phyloP scores from a whole-genome alignment of 2,329 filamentous ascomycete species.

The Chaetomium strumarium region DNA sequence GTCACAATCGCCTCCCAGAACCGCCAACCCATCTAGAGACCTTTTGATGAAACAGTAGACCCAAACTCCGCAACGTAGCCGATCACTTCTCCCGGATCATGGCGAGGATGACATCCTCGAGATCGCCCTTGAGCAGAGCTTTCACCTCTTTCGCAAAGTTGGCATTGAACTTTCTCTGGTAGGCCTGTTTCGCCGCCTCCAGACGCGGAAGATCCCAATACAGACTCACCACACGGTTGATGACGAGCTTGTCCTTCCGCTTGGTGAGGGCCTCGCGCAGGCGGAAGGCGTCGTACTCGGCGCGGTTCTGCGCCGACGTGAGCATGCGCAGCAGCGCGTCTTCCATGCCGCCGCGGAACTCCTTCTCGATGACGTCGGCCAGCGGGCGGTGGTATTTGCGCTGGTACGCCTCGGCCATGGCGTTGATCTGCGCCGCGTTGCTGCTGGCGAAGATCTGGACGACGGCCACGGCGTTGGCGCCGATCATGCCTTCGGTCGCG shows the following conservation, averaged over 20 bases:
- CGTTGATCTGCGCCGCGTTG: constrained; percentile 75
- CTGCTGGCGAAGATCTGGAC: constrained; percentile 69
- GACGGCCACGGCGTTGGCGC: constrained; percentile 68
- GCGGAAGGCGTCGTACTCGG: neutral
- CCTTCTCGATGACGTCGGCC: constrained; percentile 65
- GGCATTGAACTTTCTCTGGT: neutral
- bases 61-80: too few relatives aligned
- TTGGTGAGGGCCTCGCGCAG: constrained; percentile 4
- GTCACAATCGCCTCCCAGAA: too few relatives aligned
- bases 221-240: neutral
- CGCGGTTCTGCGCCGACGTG: neutral
- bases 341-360: constrained; percentile 89
- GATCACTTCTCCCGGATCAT: neutral
- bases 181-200: constrained; percentile 6
- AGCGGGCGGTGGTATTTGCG: constrained; percentile 64
- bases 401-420: constrained; percentile 69
- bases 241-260: constrained; percentile 2
- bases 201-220: constrained; percentile 3
- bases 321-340: constrained; percentile 56
- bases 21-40: too few relatives aligned
- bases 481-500: constrained; percentile 65
- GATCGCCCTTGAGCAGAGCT: neutral
- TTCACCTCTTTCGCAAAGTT: neutral
- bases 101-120: constrained; percentile 1
- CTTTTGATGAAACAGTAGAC: too few relatives aligned